phyloP scores from a whole-genome alignment of 2,329 filamentous ascomycete genomes.

The Monosporascus sp. region DNA sequence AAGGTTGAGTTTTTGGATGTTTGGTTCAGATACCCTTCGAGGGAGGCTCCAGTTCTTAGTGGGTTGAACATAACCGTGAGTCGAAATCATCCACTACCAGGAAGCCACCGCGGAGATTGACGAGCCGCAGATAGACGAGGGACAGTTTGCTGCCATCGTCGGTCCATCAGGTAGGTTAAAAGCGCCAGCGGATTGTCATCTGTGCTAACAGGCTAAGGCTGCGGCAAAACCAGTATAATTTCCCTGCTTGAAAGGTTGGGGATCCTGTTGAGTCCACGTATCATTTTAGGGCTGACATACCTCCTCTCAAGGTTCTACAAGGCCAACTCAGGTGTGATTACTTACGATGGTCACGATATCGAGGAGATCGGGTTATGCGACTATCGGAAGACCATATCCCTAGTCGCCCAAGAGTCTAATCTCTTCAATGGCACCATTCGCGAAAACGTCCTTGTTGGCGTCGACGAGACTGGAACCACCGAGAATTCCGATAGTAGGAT shows the following conservation, averaged over 20 bases:
- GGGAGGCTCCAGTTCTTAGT: slow-evolving; percentile 51
- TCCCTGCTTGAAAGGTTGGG: slow-evolving; percentile 49
- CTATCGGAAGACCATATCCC: slow-evolving; percentile 60
- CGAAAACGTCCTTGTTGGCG: slow-evolving; percentile 64
- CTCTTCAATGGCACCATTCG: slow-evolving; percentile 57
- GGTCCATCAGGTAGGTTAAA: slow-evolving; percentile 51
- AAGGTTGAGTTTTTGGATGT: slow-evolving; percentile 51
- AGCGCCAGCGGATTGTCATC: neutral
- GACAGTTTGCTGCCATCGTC: slow-evolving; percentile 65
- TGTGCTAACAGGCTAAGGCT: slow-evolving; percentile 27
- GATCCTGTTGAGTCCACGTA: neutral
- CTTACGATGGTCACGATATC: slow-evolving; percentile 58
- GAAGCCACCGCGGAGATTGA: slow-evolving; percentile 3
- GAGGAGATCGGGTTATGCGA: slow-evolving; percentile 48
- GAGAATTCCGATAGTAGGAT: slow-evolving; percentile 46
- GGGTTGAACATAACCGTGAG: slow-evolving; percentile 51
- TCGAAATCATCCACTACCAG: neutral
- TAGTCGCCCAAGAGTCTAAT: slow-evolving; percentile 70
- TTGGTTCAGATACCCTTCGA: slow-evolving; percentile 56
- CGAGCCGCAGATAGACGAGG: slow-evolving; percentile 46
- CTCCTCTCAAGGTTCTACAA: slow-evolving; percentile 56
- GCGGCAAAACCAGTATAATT: slow-evolving; percentile 69
- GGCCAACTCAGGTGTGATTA: slow-evolving; percentile 55
- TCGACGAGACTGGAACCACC: slow-evolving; percentile 37
- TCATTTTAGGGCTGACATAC: neutral